Base-by-base conservation (phyloP, 163 green algal genomes). In the Chlorella variabilis region DNA sequence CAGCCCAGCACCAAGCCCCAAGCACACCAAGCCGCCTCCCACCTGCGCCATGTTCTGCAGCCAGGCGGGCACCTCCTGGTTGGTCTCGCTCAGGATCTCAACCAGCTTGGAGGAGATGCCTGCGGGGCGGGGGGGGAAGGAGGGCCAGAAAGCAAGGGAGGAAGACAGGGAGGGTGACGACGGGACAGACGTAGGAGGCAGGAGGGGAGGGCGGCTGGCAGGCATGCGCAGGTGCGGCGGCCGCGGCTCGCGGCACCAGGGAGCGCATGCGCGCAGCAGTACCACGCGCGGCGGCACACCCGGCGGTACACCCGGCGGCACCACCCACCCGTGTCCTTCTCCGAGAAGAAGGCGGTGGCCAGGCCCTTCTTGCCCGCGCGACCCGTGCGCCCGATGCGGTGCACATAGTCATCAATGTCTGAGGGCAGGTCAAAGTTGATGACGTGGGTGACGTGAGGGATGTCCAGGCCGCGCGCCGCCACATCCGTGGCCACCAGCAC, bases 361-460 rank as follows among this genome's bases (percentile, higher is more conserved):
- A 96, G 87, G n/a, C 93, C 93, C 84, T 94, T 95, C 85, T 97
- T 97, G 69, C 94, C 93, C 21, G 94, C 94, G 45, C 93, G 91
- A 18, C 93, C 93, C 45, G 94, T 97, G 61, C 94, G 90, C 15
- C 96, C 96, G 73, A 99, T 99, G 83, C 96, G 91, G 87, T 99
- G 96, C 71, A 98, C 95, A 84, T 99, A 99, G 91, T 99, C 96
- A 80, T 99, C 96, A 63, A 99, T 98, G 90, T 99, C 96, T 63
- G 93, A 94, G 58, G 96, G 96, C 59, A 97, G 88, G 80, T 97
- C 93, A 82, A 93, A 97, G 88, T 97, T 97, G 89, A 97, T 93
- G 73, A 97, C 92, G 81, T 96, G 92, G 71, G 87, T 95, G 54
- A 96, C 92, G 81, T 96, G 88, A 1, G 97, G 97, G 83, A 99